Conservation (phyloP, 106 monocot species). For the Agapanthus africanus region DNA sequence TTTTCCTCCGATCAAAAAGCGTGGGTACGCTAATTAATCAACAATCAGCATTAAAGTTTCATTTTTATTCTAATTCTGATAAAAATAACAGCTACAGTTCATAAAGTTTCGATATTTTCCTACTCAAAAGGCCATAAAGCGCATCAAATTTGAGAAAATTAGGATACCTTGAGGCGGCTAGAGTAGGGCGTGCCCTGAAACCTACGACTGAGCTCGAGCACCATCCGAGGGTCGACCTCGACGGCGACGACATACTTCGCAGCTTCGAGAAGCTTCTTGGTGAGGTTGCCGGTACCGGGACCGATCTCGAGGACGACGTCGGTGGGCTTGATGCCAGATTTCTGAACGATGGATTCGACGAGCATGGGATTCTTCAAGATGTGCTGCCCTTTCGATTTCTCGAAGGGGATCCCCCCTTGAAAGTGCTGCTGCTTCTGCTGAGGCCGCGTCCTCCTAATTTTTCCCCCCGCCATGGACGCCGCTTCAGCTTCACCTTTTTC, state of each 20-base stretch:
- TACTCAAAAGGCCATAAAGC: too few species aligned
- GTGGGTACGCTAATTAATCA: too few species aligned
- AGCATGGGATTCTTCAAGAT: constrained; percentile 88
- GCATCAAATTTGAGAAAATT: background rate
- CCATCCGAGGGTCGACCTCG: constrained; percentile 91
- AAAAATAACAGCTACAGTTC: too few species aligned
- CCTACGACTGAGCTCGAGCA: constrained; percentile 76
- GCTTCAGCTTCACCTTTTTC: too few species aligned
- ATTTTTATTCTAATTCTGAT: too few species aligned
- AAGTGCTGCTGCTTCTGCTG: constrained; percentile 25
- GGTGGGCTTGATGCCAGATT: constrained; percentile 85
- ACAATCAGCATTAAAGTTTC: too few species aligned
- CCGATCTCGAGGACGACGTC: constrained; percentile 97
- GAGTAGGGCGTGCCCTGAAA: constrained; percentile 77
- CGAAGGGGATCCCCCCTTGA: constrained; percentile 77
- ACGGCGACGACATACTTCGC: constrained; percentile 86
- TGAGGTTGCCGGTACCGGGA: constrained; percentile 91
- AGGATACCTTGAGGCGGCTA: constrained; percentile 50
- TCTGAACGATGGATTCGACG: constrained; percentile 79
- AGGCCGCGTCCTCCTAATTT: constrained; percentile 49
- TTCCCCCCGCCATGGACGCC: constrained; percentile 75
- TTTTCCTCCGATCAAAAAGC: too few species aligned
- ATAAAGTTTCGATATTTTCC: too few species aligned
- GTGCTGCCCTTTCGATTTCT: constrained; percentile 96
- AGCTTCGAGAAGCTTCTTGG: constrained; percentile 80